Evolutionary conservation across 164 flowering plant species (phyloP).

Genomic region (Berberis vulgaris): DNA sequence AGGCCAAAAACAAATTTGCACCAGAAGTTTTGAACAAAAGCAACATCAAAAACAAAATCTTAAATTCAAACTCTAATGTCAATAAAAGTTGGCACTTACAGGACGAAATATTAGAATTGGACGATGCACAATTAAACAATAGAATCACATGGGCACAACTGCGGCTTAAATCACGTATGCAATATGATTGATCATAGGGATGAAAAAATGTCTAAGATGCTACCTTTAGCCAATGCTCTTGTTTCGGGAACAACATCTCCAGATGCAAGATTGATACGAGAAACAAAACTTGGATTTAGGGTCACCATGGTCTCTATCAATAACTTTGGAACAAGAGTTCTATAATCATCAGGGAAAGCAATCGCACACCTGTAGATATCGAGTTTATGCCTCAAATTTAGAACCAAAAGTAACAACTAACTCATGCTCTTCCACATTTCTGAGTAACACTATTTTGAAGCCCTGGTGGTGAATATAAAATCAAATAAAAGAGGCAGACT

Average conservation of each 20-base stretch:
- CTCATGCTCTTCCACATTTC: too few relatives aligned
- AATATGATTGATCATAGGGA: not conserved
- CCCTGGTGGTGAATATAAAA: too few relatives aligned
- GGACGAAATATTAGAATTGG: too few relatives aligned
- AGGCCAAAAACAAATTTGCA: too few relatives aligned
- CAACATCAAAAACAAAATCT: too few relatives aligned
- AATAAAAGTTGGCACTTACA: too few relatives aligned
- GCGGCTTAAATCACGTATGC: not conserved
- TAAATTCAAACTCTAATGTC: too few relatives aligned
- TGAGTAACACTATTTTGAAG: too few relatives aligned
- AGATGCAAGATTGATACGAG: constrained; percentile 83
- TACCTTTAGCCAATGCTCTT: constrained; percentile 83
- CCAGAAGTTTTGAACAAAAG: too few relatives aligned
- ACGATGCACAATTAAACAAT: not conserved
- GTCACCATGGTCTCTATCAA: constrained; percentile 66
- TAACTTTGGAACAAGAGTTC: constrained; percentile 74
- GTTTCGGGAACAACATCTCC: constrained; percentile 94
- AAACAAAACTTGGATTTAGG: constrained; percentile 61
- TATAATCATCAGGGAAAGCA: constrained; percentile 95
- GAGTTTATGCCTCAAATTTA: not conserved
- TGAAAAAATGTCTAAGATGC: constrained; percentile 1
- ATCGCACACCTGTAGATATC: constrained; percentile 67
- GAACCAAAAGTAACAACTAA: too few relatives aligned
- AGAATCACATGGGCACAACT: not conserved
- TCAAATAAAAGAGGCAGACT: too few relatives aligned